A percentile compares a stretch with the other conserved stretches of the same genome.
Conservation (phyloP, 345 rosid species). For the Eucalyptus cloeziana region DNA sequence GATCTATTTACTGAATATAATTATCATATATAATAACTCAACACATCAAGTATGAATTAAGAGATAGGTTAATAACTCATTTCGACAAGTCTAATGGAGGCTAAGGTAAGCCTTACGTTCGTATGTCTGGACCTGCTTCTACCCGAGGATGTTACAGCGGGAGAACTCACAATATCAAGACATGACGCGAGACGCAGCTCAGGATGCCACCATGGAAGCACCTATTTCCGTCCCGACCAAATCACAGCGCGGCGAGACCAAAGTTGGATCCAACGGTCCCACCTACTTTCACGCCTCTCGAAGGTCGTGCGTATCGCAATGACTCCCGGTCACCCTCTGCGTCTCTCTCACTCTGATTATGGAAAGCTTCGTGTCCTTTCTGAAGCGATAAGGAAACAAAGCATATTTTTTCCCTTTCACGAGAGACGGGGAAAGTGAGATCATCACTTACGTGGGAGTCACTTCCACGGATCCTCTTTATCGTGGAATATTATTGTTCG, state of each 20-base stretch:
- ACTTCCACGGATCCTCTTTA: background rate
- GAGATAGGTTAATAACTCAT: no score
- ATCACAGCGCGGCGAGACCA: background rate
- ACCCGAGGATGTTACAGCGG: background rate
- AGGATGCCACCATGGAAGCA: background rate
- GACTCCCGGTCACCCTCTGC: background rate
- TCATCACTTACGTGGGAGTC: background rate
- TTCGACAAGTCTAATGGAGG: background rate
- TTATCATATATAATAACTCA: no score
- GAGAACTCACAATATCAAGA: background rate
- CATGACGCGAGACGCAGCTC: background rate
- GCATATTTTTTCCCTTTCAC: background rate
- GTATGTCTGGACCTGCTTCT: background rate
- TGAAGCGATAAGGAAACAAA: background rate
- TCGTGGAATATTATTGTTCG: background rate
- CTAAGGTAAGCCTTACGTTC: background rate
- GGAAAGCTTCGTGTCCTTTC: background rate
- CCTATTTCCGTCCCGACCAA: background rate
- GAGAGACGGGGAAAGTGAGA: background rate
- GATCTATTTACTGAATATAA: no score
- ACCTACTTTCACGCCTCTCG: background rate
- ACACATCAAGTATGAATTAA: rapidly evolving
- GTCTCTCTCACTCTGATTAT: background rate
- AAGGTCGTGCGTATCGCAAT: background rate
- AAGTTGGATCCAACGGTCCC: background rate